Conservation (phyloP, 1,139 yeast species). For the Kodamaea derodonti region DNA sequence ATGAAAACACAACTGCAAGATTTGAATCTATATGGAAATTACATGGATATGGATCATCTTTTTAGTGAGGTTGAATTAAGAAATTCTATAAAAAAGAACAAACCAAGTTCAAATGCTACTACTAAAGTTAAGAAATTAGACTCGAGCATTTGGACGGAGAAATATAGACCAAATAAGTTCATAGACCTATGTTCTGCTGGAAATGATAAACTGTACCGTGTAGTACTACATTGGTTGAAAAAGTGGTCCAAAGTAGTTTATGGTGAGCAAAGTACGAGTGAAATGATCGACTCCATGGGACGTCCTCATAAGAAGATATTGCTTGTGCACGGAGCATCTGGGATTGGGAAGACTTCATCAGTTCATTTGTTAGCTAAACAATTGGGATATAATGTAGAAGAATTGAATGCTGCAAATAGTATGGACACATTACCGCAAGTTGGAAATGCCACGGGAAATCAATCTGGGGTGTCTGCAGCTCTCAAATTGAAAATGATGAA, state of each 20-base stretch:
- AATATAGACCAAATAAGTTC: conserved; percentile 74
- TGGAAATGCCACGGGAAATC: conserved; percentile 26
- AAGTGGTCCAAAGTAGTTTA: conserved; percentile 76
- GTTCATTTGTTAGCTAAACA: conserved; percentile 83
- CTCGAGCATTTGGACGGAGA: conserved; percentile 63
- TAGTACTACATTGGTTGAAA: conserved; percentile 71
- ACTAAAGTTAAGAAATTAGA: not conserved
- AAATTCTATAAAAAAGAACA: conserved; percentile 17
- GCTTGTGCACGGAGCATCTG: conserved; percentile 88
- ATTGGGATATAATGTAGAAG: conserved; percentile 76
- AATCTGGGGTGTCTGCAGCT: conserved; percentile 25
- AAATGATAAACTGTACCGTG: conserved; percentile 73
- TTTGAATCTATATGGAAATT: conserved; percentile 3
- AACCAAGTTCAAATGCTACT: not conserved
- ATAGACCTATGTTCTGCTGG: conserved; percentile 66
- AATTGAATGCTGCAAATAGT: conserved; percentile 84
- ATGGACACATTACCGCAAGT: conserved; percentile 35
- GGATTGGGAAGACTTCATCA: conserved; percentile 91
- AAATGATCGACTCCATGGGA: conserved; percentile 49
- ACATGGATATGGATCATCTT: conserved; percentile 30
- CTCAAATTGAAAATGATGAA: conserved; percentile 54
- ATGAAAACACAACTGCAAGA: not conserved
- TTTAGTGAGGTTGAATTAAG: conserved; percentile 24
- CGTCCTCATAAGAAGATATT: conserved; percentile 72
- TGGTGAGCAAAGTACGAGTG: conserved; percentile 30